phyloP scores from a whole-genome alignment of 1,139 yeast genomes.

The Eremothecium cymbalariae region DNA sequence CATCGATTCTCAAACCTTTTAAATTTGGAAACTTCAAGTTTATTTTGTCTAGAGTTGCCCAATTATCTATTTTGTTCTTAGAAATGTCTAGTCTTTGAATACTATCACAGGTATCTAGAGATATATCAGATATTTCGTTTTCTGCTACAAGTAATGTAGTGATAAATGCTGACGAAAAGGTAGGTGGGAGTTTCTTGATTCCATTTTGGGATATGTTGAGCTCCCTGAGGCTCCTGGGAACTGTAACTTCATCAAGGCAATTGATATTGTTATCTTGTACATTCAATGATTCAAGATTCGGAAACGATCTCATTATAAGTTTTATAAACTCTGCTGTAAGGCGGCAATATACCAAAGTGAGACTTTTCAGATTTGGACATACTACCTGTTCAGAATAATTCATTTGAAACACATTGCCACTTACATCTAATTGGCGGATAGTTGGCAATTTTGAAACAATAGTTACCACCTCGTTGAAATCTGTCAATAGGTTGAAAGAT shows the following conservation, averaged over 20 bases:
- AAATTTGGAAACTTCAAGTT: conserved; percentile 35
- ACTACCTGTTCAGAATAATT: background rate
- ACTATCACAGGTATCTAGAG: background rate
- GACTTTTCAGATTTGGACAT: conserved; percentile 17
- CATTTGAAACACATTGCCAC: conserved; percentile 50
- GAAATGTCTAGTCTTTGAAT: conserved; percentile 39
- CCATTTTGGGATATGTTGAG: conserved; percentile 44
- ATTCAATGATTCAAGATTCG: conserved; percentile 37
- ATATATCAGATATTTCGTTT: conserved; percentile 16
- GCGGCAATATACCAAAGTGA: conserved; percentile 37
- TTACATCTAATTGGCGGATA: conserved; percentile 43
- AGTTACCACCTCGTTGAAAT: conserved; percentile 36
- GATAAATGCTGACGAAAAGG: conserved; percentile 4
- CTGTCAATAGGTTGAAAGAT: conserved; percentile 49
- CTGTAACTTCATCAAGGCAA: conserved; percentile 8
- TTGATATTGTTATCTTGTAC: conserved; percentile 43
- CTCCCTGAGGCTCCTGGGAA: conserved; percentile 33
- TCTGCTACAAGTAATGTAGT: conserved; percentile 14
- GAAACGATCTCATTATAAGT: conserved; percentile 36
- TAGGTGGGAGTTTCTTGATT: conserved; percentile 21
- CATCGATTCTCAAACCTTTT: conserved; percentile 39
- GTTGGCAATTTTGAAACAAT: conserved; percentile 35
- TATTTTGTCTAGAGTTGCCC: conserved; percentile 45
- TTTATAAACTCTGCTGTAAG: conserved; percentile 26
- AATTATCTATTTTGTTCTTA: conserved; percentile 38